Percentiles rank a stretch among this genome's conserved stretches.
These are phyloP conservation scores for Trypethelium eluteriae DNA, from an alignment of 495 filamentous ascomycete genomes.

Conservation along the genomic window DNA sequence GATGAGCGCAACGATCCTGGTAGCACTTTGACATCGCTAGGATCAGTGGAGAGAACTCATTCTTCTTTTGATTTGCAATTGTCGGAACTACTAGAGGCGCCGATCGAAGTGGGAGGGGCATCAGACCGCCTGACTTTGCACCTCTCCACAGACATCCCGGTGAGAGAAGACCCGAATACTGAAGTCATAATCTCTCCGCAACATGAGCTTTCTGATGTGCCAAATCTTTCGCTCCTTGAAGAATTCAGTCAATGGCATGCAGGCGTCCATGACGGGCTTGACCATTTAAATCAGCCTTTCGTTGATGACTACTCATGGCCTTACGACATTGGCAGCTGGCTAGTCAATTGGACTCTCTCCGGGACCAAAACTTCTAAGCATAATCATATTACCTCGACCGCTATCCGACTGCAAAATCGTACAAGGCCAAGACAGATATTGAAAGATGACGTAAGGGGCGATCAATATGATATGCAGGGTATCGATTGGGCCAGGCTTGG, in stretches of 20 bases:
- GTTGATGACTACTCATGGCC: neutral
- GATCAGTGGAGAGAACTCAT: no score
- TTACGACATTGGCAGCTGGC: neutral
- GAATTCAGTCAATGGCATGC: neutral
- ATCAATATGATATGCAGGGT: constrained; percentile 66
- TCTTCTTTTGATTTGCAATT: no score
- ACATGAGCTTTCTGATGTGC: neutral
- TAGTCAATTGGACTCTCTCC: neutral
- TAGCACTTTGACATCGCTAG: no score
- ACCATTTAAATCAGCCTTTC: neutral
- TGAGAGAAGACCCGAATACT: no score
- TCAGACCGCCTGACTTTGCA: no score
- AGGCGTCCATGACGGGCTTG: neutral
- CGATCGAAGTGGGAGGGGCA: no score
- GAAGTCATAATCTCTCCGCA: neutral
- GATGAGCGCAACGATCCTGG: no score
- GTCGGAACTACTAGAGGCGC: no score
- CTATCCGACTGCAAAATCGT: neutral
- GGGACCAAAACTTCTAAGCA: neutral
- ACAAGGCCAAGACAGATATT: neutral
- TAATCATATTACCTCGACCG: constrained; percentile 17
- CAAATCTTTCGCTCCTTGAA: neutral
- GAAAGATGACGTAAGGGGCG: constrained; percentile 45
- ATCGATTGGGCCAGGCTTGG: constrained; percentile 64
- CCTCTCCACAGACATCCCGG: no score